Conservation (phyloP, 768 basidiomycete genomes). For the Saitozyma podzolica region DNA sequence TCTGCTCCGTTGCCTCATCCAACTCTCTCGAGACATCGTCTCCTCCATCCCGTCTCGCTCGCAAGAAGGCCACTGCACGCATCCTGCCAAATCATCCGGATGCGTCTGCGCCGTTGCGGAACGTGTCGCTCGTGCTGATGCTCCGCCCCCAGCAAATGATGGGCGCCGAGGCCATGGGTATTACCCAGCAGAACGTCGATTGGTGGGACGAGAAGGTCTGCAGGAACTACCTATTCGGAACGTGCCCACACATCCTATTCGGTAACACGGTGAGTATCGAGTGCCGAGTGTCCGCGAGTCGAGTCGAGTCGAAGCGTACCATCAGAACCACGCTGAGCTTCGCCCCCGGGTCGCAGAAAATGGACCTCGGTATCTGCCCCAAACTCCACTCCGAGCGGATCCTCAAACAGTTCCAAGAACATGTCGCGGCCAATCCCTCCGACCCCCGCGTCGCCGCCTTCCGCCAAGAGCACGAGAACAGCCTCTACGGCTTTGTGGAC, state of each 20-base stretch:
- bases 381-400: slow-evolving; percentile 93
- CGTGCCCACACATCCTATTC: slow-evolving; percentile 96
- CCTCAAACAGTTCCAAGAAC: slow-evolving; percentile 82
- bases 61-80: too few relatives aligned
- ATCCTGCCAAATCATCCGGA: not conserved
- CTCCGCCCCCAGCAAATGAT: slow-evolving; percentile 82
- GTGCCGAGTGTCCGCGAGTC: not conserved
- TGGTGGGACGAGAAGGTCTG: slow-evolving; percentile 98
- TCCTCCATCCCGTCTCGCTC: too few relatives aligned
- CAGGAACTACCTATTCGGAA: slow-evolving; percentile 95
- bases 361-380: slow-evolving; percentile 97
- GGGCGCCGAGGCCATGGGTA: slow-evolving; percentile 99
- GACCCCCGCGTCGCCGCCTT: slow-evolving; percentile 82
- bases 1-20: not conserved
- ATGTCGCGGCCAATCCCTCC: slow-evolving; percentile 70
- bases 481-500: slow-evolving; percentile 93
- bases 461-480: slow-evolving; percentile 93
- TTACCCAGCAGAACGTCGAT: slow-evolving; percentile 81
- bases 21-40: not conserved
- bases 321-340: too few relatives aligned
- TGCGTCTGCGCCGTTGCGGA: not conserved
- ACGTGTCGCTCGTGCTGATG: slow-evolving; percentile 6
- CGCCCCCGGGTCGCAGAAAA: slow-evolving; percentile 70
- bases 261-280: slow-evolving; percentile 80
- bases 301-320: not conserved